A percentile compares a stretch with the other conserved stretches of the same genome.
Conservation (phyloP, 164 flowering plant species). For the Stephania yunnanensis region DNA sequence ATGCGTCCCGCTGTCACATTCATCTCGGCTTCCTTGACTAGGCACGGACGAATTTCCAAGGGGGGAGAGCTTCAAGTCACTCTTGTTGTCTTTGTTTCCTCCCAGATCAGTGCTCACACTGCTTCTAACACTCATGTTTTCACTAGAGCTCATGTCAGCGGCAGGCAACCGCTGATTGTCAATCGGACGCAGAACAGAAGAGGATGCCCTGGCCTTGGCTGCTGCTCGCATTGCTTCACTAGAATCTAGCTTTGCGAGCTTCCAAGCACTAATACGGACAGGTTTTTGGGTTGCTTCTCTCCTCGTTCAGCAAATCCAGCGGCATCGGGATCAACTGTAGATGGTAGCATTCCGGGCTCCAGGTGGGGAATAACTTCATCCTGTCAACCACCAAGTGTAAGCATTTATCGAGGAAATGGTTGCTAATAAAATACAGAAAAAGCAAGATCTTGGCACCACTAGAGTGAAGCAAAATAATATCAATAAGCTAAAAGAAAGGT, state of each 20-base stretch:
- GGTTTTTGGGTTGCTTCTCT: conserved; percentile 48
- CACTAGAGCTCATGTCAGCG: conserved; percentile 70
- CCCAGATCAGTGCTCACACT: conserved; percentile 67
- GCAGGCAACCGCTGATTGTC: conserved; percentile 48
- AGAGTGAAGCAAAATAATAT: background rate
- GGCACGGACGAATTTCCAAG: conserved; percentile 57
- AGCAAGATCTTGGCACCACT: background rate
- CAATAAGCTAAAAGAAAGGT: background rate
- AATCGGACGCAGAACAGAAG: conserved; percentile 84
- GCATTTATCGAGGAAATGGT: background rate
- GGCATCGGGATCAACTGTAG: conserved; percentile 94
- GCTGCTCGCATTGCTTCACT: conserved; percentile 84
- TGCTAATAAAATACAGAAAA: background rate
- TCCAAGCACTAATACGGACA: conserved; percentile 90
- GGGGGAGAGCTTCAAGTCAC: conserved; percentile 37
- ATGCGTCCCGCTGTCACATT: conserved; percentile 75
- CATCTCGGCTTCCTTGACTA: conserved; percentile 82
- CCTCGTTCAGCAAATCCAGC: conserved; percentile 48
- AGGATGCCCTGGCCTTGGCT: conserved; percentile 93
- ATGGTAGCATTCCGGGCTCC: conserved; percentile 91
- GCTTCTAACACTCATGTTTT: conserved; percentile 67
- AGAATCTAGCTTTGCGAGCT: conserved; percentile 86
- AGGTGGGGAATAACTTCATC: conserved; percentile 95
- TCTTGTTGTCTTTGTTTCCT: conserved; percentile 47
- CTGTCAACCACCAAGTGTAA: conserved; percentile 30